These are phyloP conservation scores for Zygosaccharomyces pseudobailii DNA, from an alignment of 1,139 yeast genomes.

Conservation along the genomic window DNA sequence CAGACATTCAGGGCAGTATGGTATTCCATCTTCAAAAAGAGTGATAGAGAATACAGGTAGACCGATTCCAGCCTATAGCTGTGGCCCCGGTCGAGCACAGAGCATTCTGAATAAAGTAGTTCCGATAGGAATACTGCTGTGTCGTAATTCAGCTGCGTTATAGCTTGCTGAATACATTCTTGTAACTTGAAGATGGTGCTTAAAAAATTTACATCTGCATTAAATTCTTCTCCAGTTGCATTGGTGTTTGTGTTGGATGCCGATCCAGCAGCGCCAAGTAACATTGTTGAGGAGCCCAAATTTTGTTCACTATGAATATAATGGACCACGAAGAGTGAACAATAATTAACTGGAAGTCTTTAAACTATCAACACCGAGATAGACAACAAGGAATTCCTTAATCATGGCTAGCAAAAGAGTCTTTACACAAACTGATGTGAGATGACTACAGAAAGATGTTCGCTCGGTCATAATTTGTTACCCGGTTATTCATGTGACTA, in stretches of 20 bases:
- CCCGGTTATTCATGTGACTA: not conserved
- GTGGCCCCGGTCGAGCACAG: slow-evolving; percentile 17
- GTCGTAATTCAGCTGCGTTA: slow-evolving; percentile 28
- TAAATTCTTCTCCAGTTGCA: slow-evolving; percentile 9
- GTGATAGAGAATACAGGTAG: slow-evolving; percentile 27
- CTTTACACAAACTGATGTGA: slow-evolving; percentile 4
- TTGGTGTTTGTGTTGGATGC: slow-evolving; percentile 5
- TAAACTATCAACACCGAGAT: not conserved
- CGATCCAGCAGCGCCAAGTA: slow-evolving; percentile 8
- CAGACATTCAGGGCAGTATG: slow-evolving; percentile 24
- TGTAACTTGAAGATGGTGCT: slow-evolving; percentile 12
- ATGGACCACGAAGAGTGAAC: not conserved
- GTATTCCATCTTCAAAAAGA: slow-evolving; percentile 25
- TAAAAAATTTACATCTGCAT: slow-evolving; percentile 9
- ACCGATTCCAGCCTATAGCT: slow-evolving; percentile 21
- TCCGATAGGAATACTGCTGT: slow-evolving; percentile 33
- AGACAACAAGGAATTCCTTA: too few species aligned
- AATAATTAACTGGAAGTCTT: not conserved
- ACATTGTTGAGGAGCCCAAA: slow-evolving; percentile 2
- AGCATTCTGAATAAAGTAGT: slow-evolving; percentile 26
- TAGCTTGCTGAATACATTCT: slow-evolving; percentile 15
- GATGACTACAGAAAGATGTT: not conserved
- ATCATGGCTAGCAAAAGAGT: not conserved
- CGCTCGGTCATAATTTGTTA: not conserved
- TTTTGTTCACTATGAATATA: not conserved